Evolutionary conservation across 2,329 filamentous ascomycete species (phyloP), one percentile per base, ranked within the genome.

Genomic region (Epichloe gansuensis): DNA sequence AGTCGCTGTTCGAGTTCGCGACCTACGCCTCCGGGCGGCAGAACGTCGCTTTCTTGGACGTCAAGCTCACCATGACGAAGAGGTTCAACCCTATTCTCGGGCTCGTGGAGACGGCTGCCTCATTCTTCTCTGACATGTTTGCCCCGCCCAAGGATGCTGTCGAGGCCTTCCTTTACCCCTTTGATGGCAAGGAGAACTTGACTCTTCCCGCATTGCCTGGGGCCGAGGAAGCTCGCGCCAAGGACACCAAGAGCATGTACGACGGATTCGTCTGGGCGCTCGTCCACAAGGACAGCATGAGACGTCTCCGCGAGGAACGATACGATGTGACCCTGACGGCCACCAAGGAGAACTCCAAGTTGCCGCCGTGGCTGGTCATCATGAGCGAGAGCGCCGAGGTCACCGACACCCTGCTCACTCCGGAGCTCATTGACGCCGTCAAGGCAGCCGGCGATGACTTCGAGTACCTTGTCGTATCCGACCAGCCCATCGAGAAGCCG

Each of bases 301-400:
- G 87, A 74, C 75, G 81, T 62, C 78, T 95, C 61, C 85, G 93
- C 55, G 87, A 95, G 47, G 89, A 95, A 57, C 87, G 93, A 61
- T 98, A 96, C 71, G 93, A 98, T 66, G 74, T 96, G 51, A 95
- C 88, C 50, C 79, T 98, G 59, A 96, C 93, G 42, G 82, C 83
- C 58, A 96, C 91, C 65, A 95, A 95, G 77, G 93, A 98, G 63
- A 81, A 90, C 70, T 66, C 85, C 51, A 96, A 95, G 75, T 81
- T 98, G 36, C 91, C 93, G 36, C 71, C 77, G 57, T 98, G 90
- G 90, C 76, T 85, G 51, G 95, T 89, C 12, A 81, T 96, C 64
- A 97, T 98, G 93, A 94, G 83, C 64, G 93, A 98, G 76, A 95
- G 84, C 69, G 89, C 90, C 53, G 93, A 97, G 71, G 84, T 98